These are phyloP conservation scores for Rhytidiadelphus loreus DNA, from an alignment of 225 moss, liverwort and hornwort species.

Conservation along the genomic window DNA sequence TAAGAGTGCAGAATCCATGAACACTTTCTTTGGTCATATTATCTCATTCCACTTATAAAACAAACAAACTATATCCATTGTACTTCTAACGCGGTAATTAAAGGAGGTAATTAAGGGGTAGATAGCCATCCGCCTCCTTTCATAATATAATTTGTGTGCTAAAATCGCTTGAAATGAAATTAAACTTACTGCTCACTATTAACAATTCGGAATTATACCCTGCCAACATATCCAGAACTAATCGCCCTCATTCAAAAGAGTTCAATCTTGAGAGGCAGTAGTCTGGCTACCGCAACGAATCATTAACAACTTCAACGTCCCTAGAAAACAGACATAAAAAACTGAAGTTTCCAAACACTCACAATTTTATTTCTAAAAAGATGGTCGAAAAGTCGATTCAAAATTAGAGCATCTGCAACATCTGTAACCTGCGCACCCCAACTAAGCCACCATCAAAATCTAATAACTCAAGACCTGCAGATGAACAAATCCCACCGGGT, in stretches of 20 bases:
- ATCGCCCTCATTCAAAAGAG: neutral
- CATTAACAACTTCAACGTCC: neutral
- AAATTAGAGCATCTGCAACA: slow-evolving; percentile 86
- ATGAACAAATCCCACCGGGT: neutral
- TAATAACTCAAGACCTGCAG: neutral
- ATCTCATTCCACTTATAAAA: neutral
- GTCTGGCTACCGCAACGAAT: neutral
- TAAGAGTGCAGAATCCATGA: neutral
- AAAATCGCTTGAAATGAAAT: neutral
- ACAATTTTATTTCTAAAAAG: slow-evolving; percentile 72
- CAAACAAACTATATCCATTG: neutral
- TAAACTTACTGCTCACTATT: neutral
- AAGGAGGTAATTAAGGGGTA: neutral
- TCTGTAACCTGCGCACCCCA: slow-evolving; percentile 58
- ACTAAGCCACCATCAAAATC: neutral
- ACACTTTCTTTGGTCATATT: neutral
- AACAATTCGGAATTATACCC: neutral
- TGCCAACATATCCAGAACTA: neutral
- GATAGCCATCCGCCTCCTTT: neutral
- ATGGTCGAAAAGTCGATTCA: slow-evolving; percentile 85
- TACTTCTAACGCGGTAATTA: neutral
- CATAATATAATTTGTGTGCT: neutral
- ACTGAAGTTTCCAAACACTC: neutral
- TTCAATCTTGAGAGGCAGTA: neutral
- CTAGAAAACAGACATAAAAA: neutral